Conservation (phyloP, 129 eudicot genomes). For the Glebionis coronaria region DNA sequence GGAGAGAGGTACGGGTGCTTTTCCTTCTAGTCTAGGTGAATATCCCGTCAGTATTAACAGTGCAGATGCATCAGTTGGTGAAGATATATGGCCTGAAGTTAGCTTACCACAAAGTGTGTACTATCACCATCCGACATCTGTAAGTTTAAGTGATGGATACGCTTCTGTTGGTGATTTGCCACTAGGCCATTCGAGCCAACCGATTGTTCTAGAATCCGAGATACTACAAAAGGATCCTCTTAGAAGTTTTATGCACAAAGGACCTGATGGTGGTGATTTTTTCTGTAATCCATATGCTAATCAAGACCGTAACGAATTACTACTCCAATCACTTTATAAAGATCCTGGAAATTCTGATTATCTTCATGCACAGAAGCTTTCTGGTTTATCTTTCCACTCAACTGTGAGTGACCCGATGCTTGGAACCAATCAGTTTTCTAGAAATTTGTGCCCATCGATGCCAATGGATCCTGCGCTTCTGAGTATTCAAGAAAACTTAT, state of each 20-base stretch:
- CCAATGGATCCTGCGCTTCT: slow-evolving; percentile 46
- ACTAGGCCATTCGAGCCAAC: slow-evolving; percentile 32
- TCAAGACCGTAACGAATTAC: slow-evolving; percentile 57
- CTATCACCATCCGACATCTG: slow-evolving; percentile 39
- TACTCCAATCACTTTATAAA: slow-evolving; percentile 58
- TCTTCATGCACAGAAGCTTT: slow-evolving; percentile 53
- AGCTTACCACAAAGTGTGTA: slow-evolving; percentile 41
- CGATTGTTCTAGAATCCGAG: too few species aligned
- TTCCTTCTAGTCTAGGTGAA: slow-evolving; percentile 30
- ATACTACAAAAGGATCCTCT: too few species aligned
- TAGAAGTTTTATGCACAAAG: slow-evolving; percentile 32
- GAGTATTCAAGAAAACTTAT: slow-evolving; percentile 52
- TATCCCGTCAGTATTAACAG: slow-evolving; percentile 39
- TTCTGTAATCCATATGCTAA: slow-evolving; percentile 49
- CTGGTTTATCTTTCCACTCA: slow-evolving; percentile 40
- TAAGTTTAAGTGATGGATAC: slow-evolving; percentile 41
- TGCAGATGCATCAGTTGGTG: slow-evolving; percentile 35
- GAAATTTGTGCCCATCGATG: slow-evolving; percentile 37
- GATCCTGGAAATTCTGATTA: slow-evolving; percentile 42
- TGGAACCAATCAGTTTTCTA: slow-evolving; percentile 43
- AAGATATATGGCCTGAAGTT: slow-evolving; percentile 58
- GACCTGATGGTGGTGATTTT: slow-evolving; percentile 33
- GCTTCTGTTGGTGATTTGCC: slow-evolving; percentile 39
- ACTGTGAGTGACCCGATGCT: slow-evolving; percentile 33
- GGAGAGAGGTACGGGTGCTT: too few species aligned